Conservation (phyloP, 805 yeast species). For the Wickerhamiella azyma region DNA sequence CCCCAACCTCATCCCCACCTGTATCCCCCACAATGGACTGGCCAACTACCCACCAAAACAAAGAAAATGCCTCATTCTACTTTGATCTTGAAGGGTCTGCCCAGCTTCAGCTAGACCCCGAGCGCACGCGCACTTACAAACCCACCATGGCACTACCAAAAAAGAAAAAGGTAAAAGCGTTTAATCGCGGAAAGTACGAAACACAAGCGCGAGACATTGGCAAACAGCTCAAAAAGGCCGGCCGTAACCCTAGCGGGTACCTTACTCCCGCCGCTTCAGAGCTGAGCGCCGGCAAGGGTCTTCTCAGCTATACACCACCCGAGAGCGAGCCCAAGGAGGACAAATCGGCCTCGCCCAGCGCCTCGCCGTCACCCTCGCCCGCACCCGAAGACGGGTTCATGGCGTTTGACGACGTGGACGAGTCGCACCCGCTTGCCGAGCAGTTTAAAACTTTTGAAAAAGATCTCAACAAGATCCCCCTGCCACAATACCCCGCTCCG, state of each 20-base stretch:
- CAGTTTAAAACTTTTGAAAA: slow-evolving; percentile 10
- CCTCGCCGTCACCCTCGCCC: no score
- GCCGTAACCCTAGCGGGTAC: slow-evolving; percentile 7
- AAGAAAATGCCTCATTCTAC: no score
- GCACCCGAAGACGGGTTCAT: slow-evolving; percentile 10
- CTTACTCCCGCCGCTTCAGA: slow-evolving; percentile 7
- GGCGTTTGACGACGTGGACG: slow-evolving; percentile 10
- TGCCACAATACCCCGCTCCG: slow-evolving; percentile 8
- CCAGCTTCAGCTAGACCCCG: no score
- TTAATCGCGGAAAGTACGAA: background rate
- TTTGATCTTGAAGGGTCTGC: background rate
- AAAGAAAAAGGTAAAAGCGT: background rate
- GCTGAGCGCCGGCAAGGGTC: slow-evolving; percentile 10
- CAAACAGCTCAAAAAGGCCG: background rate
- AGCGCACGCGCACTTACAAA: background rate
- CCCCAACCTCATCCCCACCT: no score
- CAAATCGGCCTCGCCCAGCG: no score
- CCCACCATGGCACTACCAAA: background rate
- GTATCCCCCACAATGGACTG: no score
- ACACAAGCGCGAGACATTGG: background rate
- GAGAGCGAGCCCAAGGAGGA: background rate
- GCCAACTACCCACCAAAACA: no score
- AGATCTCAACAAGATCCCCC: slow-evolving; percentile 7
- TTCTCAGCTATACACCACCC: slow-evolving; percentile 2
- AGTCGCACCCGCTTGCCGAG: slow-evolving; percentile 8